These are phyloP conservation scores for Saksenaea vasiformis DNA, from an alignment of 371 early-diverging fungal genomes.

Conservation along the genomic window DNA sequence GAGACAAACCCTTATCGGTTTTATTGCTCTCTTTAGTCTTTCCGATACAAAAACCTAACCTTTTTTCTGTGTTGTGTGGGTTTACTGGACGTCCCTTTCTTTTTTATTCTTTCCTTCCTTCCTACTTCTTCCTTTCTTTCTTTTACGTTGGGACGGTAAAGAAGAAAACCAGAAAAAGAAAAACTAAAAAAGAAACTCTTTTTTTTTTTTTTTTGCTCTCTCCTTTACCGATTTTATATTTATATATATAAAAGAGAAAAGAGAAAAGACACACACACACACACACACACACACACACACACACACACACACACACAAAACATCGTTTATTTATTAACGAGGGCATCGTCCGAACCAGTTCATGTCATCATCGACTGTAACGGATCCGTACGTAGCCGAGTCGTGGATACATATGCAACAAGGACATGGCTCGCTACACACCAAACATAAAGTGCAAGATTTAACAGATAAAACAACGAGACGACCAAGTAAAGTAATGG, in stretches of 20 bases:
- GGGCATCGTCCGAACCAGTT: constrained; percentile 1
- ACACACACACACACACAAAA: no score
- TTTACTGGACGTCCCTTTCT: no score
- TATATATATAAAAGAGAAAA: neutral
- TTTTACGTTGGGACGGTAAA: neutral
- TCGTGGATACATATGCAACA: constrained; percentile 50
- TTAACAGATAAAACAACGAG: constrained; percentile 1
- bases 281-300: no score
- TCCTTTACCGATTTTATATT: neutral
- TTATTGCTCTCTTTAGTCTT: neutral
- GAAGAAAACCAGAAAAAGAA: no score
- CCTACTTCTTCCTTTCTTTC: neutral
- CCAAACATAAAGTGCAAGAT: neutral
- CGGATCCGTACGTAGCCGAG: constrained; percentile 40
- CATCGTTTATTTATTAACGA: neutral
- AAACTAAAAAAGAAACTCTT: no score
- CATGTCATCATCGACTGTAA: constrained; percentile 51
- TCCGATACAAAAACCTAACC: neutral
- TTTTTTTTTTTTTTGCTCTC: neutral
- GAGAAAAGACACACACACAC: neutral
- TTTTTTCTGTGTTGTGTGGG: no score
- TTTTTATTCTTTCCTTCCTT: neutral
- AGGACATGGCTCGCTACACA: constrained; percentile 11
- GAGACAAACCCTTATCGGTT: constrained; percentile 2
- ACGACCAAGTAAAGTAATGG: constrained; percentile 5